Evolutionary conservation across 495 filamentous ascomycete genomes (phyloP), one percentile per base, ranked within the genome.

Genomic region (Aspergillus funiculosus): DNA sequence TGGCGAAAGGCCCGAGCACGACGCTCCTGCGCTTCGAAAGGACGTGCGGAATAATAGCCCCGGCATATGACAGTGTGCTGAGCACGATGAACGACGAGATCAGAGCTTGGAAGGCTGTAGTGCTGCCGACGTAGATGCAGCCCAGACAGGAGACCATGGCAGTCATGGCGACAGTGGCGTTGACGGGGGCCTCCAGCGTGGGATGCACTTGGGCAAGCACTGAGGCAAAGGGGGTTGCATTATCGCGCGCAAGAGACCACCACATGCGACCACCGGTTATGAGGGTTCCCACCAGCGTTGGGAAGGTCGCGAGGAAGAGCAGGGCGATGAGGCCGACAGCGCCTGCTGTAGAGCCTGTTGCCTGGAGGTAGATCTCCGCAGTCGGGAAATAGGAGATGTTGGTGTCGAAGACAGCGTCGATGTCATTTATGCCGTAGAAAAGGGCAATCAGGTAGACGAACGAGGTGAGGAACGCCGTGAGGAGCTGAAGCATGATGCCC

Each of bases 231-330:
- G 72, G 73, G 6, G 68, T 74, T 14, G 71, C 73, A 14, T 80
- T 74, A 59, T 94, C 87, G 21, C 88, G 80, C 24, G 85, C 79
- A 6, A 94, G 74, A 4, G 85, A 81, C 87, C 87, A 94, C 57
- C 85, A 79, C 19, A 81, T 83, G 10, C 88, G 80, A 13, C 86
- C 82, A 41, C 80, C 78, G 17, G 86, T 90, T 38, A 89, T 68
- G 31, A 83, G 79, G 19, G 79, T 82, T 9, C 85, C 87, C 38
- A 87, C 66, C 17, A 72, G 68, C 43, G 79, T 79, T 43, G 80
- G 69, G 41, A 83, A 53, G n/a, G 79, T 80, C 1, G 80, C 76
- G 8, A 86, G 60, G 59, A 85, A 79, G 41, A 83, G 66, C 38
- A 92, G 73, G 52, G 88, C 70, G 20, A 91, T 68, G 6, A 75